These are phyloP conservation scores for Leptodermis oblonga DNA, from an alignment of 257 asterid genomes.

Conservation along the genomic window DNA sequence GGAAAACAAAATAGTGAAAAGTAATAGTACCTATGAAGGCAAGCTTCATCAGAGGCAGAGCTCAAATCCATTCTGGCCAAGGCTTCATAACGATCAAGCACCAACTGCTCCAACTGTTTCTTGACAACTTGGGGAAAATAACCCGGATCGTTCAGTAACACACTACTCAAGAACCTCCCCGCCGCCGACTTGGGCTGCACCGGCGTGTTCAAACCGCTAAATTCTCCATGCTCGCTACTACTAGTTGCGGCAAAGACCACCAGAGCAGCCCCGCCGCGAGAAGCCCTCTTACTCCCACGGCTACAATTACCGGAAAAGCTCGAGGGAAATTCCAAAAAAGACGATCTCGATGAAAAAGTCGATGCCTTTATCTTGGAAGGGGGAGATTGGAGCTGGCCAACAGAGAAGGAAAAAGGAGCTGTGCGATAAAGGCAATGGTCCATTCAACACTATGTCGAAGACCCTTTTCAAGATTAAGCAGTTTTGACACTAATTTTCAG, in stretches of 20 bases:
- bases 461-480: neutral
- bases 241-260: slow-evolving; percentile 25
- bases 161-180: slow-evolving; percentile 54
- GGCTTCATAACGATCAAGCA: slow-evolving; percentile 50
- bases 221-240: slow-evolving; percentile 38
- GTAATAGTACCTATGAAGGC: slow-evolving; percentile 61
- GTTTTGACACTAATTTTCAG: neutral
- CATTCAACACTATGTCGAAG: slow-evolving; percentile 42
- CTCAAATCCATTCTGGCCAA: slow-evolving; percentile 51
- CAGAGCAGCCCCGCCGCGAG: slow-evolving; percentile 22
- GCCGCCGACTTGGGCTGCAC: slow-evolving; percentile 62
- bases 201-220: slow-evolving; percentile 64
- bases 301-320: neutral
- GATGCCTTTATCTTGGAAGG: slow-evolving; percentile 12
- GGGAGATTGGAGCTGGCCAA: slow-evolving; percentile 26
- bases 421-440: slow-evolving; percentile 47
- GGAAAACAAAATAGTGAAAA: neutral
- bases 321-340: neutral
- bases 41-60: slow-evolving; percentile 64
- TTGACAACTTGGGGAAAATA: slow-evolving; percentile 44
- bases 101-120: slow-evolving; percentile 53
- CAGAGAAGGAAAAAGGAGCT: slow-evolving; percentile 16
- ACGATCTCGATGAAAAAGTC: neutral
- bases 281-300: slow-evolving; percentile 15
- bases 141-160: slow-evolving; percentile 53